These are phyloP conservation scores for Cyclotella kingstonii DNA, from an alignment of 108 stramenopile species.

Conservation along the genomic window DNA sequence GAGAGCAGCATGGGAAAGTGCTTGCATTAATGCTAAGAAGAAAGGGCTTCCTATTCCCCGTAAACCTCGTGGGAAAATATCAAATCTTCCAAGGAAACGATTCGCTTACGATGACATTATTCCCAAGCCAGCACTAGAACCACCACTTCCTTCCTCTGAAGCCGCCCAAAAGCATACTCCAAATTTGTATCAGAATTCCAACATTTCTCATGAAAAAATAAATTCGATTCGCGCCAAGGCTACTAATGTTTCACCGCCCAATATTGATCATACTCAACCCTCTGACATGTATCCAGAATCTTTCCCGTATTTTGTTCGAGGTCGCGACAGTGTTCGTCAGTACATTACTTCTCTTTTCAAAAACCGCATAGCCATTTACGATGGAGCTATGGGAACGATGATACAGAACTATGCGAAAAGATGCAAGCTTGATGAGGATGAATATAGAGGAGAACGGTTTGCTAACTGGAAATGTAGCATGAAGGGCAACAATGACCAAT, in stretches of 20 bases:
- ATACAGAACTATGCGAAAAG: conserved; percentile 96
- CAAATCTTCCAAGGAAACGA: conserved; percentile 53
- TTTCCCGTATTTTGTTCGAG: conserved; percentile 92
- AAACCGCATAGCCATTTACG: conserved; percentile 88
- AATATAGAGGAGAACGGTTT: conserved; percentile 96
- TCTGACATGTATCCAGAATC: conserved; percentile 59
- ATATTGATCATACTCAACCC: conserved; percentile 74
- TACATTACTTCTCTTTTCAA: conserved; percentile 90
- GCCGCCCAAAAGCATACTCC: conserved; percentile 83
- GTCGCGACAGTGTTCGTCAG: conserved; percentile 85
- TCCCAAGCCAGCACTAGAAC: conserved; percentile 77
- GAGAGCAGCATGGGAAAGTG: too few species aligned
- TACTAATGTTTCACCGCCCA: conserved; percentile 44
- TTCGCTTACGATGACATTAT: conserved; percentile 80
- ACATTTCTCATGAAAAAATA: conserved; percentile 78
- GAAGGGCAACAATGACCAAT: conserved; percentile 98
- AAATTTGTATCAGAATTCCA: conserved; percentile 78
- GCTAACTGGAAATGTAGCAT: conserved; percentile 90
- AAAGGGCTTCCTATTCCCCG: conserved; percentile 29
- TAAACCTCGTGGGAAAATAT: conserved; percentile 50
- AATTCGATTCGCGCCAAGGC: conserved; percentile 71
- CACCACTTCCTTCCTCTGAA: conserved; percentile 85
- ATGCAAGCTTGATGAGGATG: conserved; percentile 92
- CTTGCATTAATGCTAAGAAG: too few species aligned
- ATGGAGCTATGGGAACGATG: conserved; percentile 99